A percentile compares a stretch with the other conserved stretches of the same genome.
Evolutionary conservation across 257 asterid genomes (phyloP).

Genomic region (Nicotiana tabacum): DNA sequence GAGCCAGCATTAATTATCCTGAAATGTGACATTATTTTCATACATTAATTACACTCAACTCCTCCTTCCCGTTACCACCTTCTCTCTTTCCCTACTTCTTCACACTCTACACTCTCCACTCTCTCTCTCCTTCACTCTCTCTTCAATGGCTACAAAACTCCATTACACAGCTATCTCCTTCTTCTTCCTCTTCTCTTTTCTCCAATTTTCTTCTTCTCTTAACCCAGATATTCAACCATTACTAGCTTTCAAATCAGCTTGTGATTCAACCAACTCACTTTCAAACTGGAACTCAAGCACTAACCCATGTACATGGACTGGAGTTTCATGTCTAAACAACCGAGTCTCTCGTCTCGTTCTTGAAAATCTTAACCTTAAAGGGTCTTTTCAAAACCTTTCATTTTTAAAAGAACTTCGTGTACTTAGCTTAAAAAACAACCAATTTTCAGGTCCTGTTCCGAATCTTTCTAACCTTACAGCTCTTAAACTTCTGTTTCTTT

Average conservation of each 20-base stretch:
- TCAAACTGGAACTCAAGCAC: slow-evolving; percentile 50
- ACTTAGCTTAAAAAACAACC: slow-evolving; percentile 61
- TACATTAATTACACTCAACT: neutral
- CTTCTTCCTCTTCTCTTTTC: slow-evolving; percentile 1
- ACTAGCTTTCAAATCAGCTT: slow-evolving; percentile 51
- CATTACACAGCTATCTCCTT: neutral
- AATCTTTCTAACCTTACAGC: slow-evolving; percentile 56
- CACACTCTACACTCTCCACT: neutral
- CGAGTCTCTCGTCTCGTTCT: slow-evolving; percentile 73
- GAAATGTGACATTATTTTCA: neutral
- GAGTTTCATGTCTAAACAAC: slow-evolving; percentile 56
- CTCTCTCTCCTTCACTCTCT: neutral
- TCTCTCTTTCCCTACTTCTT: neutral
- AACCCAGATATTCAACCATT: slow-evolving; percentile 58
- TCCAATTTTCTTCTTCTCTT: slow-evolving; percentile 3
- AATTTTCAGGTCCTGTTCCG: slow-evolving; percentile 60
- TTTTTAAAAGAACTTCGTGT: slow-evolving; percentile 56
- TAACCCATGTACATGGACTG: slow-evolving; percentile 67
- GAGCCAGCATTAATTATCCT: neutral
- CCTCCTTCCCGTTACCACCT: neutral
- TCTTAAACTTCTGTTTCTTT: slow-evolving; percentile 56
- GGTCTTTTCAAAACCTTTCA: slow-evolving; percentile 39
- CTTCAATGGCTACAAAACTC: slow-evolving; percentile 9
- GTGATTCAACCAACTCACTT: slow-evolving; percentile 48
- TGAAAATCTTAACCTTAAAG: slow-evolving; percentile 41